Evolutionary conservation across 768 basidiomycete species (phyloP), one percentile per base, ranked within the genome.

Genomic region (Artomyces pyxidatus): DNA sequence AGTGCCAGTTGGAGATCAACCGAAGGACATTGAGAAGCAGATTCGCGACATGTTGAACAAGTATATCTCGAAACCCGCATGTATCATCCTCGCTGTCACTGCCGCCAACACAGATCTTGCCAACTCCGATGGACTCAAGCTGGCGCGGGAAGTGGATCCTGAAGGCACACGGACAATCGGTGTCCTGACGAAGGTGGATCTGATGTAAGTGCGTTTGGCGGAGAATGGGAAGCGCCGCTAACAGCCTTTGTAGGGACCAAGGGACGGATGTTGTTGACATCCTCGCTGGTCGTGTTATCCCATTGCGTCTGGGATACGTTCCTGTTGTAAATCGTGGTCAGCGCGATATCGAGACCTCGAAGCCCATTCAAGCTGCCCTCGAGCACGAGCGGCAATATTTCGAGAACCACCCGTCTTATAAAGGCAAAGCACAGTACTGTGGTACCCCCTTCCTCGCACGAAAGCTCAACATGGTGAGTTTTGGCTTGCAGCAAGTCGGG

Each of bases 211-310:
- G n/a, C n/a, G n/a, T n/a, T n/a, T n/a, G n/a, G n/a, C n/a, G n/a
- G n/a, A n/a, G n/a, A n/a, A n/a, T n/a, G n/a, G n/a, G n/a, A n/a
- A n/a, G n/a, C n/a, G n/a, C n/a, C n/a, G n/a, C n/a, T n/a, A n/a
- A n/a, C n/a, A n/a, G n/a, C n/a, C n/a, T 29, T 50, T 48, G n/a
- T 51, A 95, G 91, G 91, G 95, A 99, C 71, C 78, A 77, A 60
- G 96, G 96, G 47, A 98, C 95, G 6, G 95, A 99, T 65, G 96
- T 99, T 29, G 93, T 99, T 25, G 96, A 99, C 66, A 98, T 99
- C 64, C 81, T 99, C 42, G 96, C 96, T 4, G 95, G 96, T 8
- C 83, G 96, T 43, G 82, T 99, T 58, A 97, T 98, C 61, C 96
- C 95, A 42, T 77, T 99, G 30, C 85, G 96, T 50, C 70, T 99